These are phyloP conservation scores for Monosporascus sp. DNA, from an alignment of 2,329 filamentous ascomycete genomes.

Conservation along the genomic window DNA sequence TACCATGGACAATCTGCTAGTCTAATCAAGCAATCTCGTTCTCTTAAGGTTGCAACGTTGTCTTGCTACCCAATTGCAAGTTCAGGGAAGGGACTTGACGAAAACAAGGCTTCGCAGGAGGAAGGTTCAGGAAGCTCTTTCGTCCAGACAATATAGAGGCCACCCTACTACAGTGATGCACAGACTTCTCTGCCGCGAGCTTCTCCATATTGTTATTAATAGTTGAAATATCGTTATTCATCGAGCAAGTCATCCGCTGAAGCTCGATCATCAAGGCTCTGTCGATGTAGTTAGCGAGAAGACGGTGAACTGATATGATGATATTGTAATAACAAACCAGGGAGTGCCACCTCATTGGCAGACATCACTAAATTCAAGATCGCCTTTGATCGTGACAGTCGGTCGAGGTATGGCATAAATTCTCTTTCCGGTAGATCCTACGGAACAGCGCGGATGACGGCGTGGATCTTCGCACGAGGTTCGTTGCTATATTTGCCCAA, in stretches of 20 bases:
- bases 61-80: too few relatives aligned
- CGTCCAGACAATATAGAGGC: too few relatives aligned
- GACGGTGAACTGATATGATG: too few relatives aligned
- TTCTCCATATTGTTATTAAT: background rate
- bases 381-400: constrained; percentile 5
- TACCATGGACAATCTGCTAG: too few relatives aligned
- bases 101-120: too few relatives aligned
- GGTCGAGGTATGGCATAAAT: constrained; percentile 1
- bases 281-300: background rate
- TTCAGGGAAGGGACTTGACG: too few relatives aligned
- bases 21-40: too few relatives aligned
- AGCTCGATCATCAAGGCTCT: constrained; percentile 6
- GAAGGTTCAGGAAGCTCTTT: too few relatives aligned
- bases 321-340: too few relatives aligned
- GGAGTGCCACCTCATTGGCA: background rate
- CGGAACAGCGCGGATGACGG: constrained; percentile 1
- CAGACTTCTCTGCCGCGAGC: too few relatives aligned
- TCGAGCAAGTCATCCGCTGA: background rate
- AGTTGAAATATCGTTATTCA: background rate
- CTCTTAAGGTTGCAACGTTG: too few relatives aligned
- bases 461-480: constrained; percentile 1
- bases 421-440: constrained; percentile 4
- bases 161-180: too few relatives aligned
- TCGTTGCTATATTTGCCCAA: background rate
- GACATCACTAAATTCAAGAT: constrained; percentile 4